A percentile compares a stretch with the other conserved stretches of the same genome.
These are phyloP conservation scores for Sarocladium oryzae DNA, from an alignment of 2,329 filamentous ascomycete species.

Conservation along the genomic window DNA sequence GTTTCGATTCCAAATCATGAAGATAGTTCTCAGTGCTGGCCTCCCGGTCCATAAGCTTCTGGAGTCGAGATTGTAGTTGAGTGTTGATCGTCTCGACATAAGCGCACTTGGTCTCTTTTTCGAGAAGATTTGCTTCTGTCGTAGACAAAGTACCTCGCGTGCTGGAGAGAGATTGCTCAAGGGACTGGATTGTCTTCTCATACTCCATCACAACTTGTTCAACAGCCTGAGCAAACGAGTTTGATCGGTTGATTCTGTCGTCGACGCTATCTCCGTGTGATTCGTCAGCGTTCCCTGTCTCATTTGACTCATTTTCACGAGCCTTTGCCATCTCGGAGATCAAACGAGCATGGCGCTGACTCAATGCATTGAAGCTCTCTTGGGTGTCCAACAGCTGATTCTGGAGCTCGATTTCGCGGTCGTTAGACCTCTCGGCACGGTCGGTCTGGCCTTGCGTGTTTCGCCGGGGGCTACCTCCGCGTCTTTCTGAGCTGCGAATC, in stretches of 20 bases:
- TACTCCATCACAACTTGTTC: conserved; percentile 96
- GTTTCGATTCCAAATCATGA: conserved; percentile 81
- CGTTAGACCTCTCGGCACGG: conserved; percentile 69
- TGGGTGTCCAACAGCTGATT: conserved; percentile 89
- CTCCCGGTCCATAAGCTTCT: conserved; percentile 89
- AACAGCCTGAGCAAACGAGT: conserved; percentile 91
- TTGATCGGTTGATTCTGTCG: conserved; percentile 86
- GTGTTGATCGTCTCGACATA: conserved; percentile 88
- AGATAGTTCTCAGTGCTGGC: conserved; percentile 87
- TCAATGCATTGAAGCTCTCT: conserved; percentile 89
- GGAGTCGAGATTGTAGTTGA: conserved; percentile 82
- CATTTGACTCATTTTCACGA: conserved; percentile 59
- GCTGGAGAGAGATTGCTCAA: conserved; percentile 86
- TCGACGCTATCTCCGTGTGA: conserved; percentile 71
- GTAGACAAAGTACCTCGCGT: conserved; percentile 77
- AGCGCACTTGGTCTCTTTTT: conserved; percentile 89
- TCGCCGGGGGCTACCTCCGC: conserved; percentile 49
- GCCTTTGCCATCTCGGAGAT: conserved; percentile 90
- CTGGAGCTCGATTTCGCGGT: conserved; percentile 83
- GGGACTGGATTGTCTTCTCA: conserved; percentile 92
- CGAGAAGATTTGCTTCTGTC: conserved; percentile 79
- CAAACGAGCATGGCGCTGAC: conserved; percentile 88
- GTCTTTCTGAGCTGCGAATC: conserved; percentile 71
- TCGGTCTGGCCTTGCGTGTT: conserved; percentile 53
- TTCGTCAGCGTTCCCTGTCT: conserved; percentile 48